Base-by-base conservation (phyloP, 1,284 basidiomycete genomes). In the Sanghuangporus baumii region DNA sequence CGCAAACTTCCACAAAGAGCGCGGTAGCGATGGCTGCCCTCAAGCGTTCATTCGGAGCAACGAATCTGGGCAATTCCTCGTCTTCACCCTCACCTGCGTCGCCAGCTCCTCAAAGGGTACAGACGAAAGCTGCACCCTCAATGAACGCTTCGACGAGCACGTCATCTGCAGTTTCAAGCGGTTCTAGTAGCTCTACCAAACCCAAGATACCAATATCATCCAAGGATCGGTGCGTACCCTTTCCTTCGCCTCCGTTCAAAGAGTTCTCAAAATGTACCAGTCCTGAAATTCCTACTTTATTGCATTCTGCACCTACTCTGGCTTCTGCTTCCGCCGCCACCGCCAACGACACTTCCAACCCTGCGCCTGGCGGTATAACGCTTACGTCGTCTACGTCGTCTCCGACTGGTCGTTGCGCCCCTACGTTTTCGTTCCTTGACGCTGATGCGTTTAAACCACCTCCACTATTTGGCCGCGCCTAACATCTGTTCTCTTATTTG, bases 221-320 rank as follows among this genome's bases (percentile, higher is more conserved):
- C 7, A 51, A 62, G 41, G 60, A 59, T 52, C 48, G 61, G 64
- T 65, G 58, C 52, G 64, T 62, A 52, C 26, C 18, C 38, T 46
- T 37, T 20, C 50, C 18, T 43, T 47, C 41, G 36, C 48, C 31
- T 59, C 46, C 37, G 11, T 31, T 59, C 64, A 59, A 50, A 52
- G 57, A 65, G 56, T 61, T 59, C 64, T 65, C 60, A 65, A 62
- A 62, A 65, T 48, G 51, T 52, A 65, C 37, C 64, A 62, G 61
- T 57, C 31, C 9, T 55, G 55, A 54, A 54, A 36, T 14, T 50
- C 6, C n/a, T 58, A 48, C 57, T 57, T n/a, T n/a, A 34, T 31
- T 55, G 57, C 51, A 16, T 23, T 20, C 31, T n/a, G 52, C 52
- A 14, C 16, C 12, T 16, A 54, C 16, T n/a, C 20, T 18, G 41